These are phyloP conservation scores for Macrophomina pseudophaseolina DNA, from an alignment of 2,329 filamentous ascomycete genomes.

Conservation along the genomic window DNA sequence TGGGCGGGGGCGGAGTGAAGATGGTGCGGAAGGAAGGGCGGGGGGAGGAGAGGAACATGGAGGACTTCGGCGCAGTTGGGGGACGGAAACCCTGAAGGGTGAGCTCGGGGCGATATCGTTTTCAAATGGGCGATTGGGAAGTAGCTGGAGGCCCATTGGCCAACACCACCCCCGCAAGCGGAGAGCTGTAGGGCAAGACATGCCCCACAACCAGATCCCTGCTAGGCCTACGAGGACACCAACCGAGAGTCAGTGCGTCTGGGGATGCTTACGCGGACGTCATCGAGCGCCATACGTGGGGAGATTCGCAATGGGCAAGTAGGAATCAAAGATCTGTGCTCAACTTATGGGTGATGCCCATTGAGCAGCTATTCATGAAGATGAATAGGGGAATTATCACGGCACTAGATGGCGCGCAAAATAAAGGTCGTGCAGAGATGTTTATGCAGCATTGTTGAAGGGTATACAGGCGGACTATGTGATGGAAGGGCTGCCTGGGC, in stretches of 20 bases:
- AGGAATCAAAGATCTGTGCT: not conserved
- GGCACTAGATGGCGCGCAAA: no score
- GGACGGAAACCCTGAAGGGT: not conserved
- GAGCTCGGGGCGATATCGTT: not conserved
- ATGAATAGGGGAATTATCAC: no score
- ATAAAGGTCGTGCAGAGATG: not conserved
- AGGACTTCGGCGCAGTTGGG: conserved; percentile 38
- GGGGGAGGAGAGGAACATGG: conserved; percentile 39
- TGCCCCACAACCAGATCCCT: not conserved
- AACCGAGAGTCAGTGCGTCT: not conserved
- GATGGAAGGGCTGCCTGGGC: not conserved
- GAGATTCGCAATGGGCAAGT: no score
- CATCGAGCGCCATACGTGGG: no score
- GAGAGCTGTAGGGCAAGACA: not conserved
- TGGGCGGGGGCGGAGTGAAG: not conserved
- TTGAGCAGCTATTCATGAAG: no score
- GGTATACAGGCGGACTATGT: not conserved
- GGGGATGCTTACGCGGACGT: not conserved
- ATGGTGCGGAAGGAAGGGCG: conserved; percentile 30
- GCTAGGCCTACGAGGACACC: not conserved
- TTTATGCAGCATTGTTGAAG: not conserved
- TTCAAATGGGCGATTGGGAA: no score
- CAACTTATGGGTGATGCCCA: no score
- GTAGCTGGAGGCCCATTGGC: no score
- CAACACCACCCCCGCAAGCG: not conserved